A percentile compares a stretch with the other conserved stretches of the same genome.
These are phyloP conservation scores for Penicillium janthinellum DNA, from an alignment of 2,329 filamentous ascomycete species.

Conservation along the genomic window DNA sequence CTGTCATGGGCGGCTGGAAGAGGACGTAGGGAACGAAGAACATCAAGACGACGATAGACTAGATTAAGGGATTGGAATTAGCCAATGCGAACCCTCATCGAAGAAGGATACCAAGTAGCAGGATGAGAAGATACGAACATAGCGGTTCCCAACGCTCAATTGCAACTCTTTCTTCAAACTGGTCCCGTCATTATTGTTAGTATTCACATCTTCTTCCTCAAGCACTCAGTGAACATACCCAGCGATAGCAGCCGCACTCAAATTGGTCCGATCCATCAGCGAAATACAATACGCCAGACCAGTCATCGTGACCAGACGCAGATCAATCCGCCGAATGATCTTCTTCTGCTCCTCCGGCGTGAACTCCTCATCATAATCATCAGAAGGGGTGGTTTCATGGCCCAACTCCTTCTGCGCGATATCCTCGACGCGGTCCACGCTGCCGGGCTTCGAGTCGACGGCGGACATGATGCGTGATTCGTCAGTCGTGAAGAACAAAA, in stretches of 20 bases:
- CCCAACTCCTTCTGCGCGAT: constrained; percentile 6
- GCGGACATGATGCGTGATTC: constrained; percentile 4
- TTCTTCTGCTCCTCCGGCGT: constrained; percentile 59
- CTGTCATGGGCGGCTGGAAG: constrained; percentile 36
- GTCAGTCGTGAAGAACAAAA: background rate
- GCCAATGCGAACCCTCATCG: background rate
- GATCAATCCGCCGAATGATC: constrained; percentile 71
- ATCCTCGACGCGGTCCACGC: constrained; percentile 23
- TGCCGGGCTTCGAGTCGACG: constrained; percentile 19
- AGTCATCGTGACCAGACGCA: constrained; percentile 62
- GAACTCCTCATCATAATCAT: constrained; percentile 21
- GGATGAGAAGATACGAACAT: constrained; percentile 14
- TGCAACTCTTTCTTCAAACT: constrained; percentile 20
- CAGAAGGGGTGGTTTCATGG: background rate
- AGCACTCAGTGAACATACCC: constrained; percentile 45
- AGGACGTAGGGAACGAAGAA: constrained; percentile 38
- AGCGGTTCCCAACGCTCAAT: constrained; percentile 19
- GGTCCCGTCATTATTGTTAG: background rate
- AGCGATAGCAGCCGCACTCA: constrained; percentile 68
- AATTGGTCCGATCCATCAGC: constrained; percentile 77
- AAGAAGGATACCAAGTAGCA: too few relatives aligned
- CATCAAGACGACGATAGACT: constrained; percentile 37
- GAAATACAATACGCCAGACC: constrained; percentile 72
- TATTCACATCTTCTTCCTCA: background rate
- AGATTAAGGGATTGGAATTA: background rate